Evolutionary conservation across 208 protist genomes (phyloP).

Genomic region (Trichomonas vaginalis): DNA sequence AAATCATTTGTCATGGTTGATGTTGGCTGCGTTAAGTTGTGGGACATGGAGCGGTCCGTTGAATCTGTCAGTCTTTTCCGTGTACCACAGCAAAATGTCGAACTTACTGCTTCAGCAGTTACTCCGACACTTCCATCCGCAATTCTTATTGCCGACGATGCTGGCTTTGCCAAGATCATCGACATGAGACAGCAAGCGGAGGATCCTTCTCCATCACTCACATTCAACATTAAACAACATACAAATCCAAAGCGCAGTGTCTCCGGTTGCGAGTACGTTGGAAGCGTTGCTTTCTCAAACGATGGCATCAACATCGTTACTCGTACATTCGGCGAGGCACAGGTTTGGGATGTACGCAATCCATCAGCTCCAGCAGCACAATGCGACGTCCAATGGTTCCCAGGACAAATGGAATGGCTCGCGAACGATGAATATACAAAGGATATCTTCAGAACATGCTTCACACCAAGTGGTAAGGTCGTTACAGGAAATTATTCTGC

Average conservation of each 20-base stretch:
- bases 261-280: not conserved
- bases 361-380: not conserved
- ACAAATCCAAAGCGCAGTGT: no score
- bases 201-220: not conserved
- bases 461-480: not conserved
- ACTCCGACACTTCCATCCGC: not conserved
- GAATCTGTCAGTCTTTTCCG: not conserved
- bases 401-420: not conserved
- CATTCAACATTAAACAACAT: not conserved
- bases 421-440: not conserved
- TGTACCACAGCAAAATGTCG: not conserved
- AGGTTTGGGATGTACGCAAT: not conserved
- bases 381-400: not conserved
- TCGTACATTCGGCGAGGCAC: not conserved
- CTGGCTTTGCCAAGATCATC: not conserved
- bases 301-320: not conserved
- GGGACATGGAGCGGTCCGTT: not conserved
- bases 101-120: not conserved
- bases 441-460: not conserved
- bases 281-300: not conserved
- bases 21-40: not conserved
- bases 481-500: not conserved
- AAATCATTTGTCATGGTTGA: not conserved
- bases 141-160: not conserved
- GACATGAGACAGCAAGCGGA: not conserved